Evolutionary conservation across 2,329 filamentous ascomycete genomes (phyloP), one percentile per base, ranked within the genome.

Genomic region (Zarea fungicola): DNA sequence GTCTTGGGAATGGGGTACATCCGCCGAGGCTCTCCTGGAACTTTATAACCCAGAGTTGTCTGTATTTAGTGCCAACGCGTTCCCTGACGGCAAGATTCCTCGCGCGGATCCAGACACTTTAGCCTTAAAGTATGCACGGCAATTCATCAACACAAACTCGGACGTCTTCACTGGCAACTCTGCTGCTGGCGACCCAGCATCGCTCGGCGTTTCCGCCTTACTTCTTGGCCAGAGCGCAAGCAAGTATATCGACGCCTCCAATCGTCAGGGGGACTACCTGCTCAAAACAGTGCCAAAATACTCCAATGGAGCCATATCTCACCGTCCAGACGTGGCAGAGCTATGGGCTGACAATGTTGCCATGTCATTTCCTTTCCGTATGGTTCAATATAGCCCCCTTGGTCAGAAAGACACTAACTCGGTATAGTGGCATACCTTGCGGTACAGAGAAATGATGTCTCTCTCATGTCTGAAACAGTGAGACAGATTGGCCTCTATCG

Each of bases 1-100:
- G 19, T 54, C 52, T 5, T 54, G 52, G 52, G 52, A 54, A 54
- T 54, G 52, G 52, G 52, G 52, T n/a, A 54, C 52, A 22, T 31
- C 52, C 6, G 52, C 52, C 6, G 28, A 54, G 37, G 52, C 52
- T 11, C 49, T 54, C 10, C 40, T 54, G 26, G 52, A 54, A 34
- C 46, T 54, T 11, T 42, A 54, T 25, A 52, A 54, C 42, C 35
- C 35, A 5, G 50, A 54, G 14, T 37, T 54, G 3, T 54, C 52
- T 35, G 52, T 54, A n/a, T 54, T 52, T 37, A 42, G 45, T 16
- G 18, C 28, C n/a, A 43, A 52, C 26, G 49, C 52, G 23, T 54
- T 54, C 25, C 52, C 52, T 2, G 31, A 40, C 29, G 52, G 52
- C 41, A 49, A 41, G 26, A 39, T 54, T n/a, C 52, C 52, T 6